These are phyloP conservation scores for Pseudocercospora pini-densiflorae DNA, from an alignment of 2,329 filamentous ascomycete genomes.

Conservation along the genomic window DNA sequence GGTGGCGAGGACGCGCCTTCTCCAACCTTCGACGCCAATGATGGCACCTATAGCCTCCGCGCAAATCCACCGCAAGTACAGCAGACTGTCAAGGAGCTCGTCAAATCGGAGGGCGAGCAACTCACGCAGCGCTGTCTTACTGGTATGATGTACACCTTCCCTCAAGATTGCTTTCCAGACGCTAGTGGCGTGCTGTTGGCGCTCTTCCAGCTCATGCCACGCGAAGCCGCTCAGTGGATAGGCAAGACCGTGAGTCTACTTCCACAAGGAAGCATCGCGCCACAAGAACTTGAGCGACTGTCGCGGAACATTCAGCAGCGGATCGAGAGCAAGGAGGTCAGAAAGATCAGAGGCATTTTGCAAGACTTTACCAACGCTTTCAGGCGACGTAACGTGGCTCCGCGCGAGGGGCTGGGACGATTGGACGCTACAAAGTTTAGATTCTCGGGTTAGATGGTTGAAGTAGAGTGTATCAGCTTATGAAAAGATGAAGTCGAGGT, in stretches of 20 bases:
- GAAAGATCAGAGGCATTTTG: conserved; percentile 81
- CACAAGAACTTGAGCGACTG: conserved; percentile 78
- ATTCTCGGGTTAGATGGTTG: conserved; percentile 55
- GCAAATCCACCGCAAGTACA: conserved; percentile 71
- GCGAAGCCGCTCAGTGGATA: conserved; percentile 80
- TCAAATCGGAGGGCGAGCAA: conserved; percentile 69
- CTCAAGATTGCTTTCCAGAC: conserved; percentile 91
- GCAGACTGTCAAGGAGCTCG: conserved; percentile 72
- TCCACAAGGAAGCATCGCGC: conserved; percentile 78
- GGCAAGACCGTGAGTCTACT: conserved; percentile 82
- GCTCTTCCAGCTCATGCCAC: conserved; percentile 84
- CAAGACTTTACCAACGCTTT: conserved; percentile 98
- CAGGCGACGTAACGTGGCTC: conserved; percentile 91
- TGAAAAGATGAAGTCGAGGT: background rate
- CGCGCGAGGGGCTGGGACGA: conserved; percentile 84
- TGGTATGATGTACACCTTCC: conserved; percentile 99
- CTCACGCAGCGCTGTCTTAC: conserved; percentile 89
- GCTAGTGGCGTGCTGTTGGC: conserved; percentile 90
- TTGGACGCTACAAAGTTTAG: conserved; percentile 87
- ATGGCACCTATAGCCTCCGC: conserved; percentile 48
- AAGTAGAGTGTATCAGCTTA: background rate
- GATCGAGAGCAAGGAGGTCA: conserved; percentile 69
- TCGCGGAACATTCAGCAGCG: conserved; percentile 78
- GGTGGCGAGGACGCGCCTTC: conserved; percentile 71
- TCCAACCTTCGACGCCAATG: conserved; percentile 63